Evolutionary conservation across 1,284 basidiomycete genomes (phyloP), one percentile per base, ranked within the genome.

Genomic region (Microbotryomycetes sp.): DNA sequence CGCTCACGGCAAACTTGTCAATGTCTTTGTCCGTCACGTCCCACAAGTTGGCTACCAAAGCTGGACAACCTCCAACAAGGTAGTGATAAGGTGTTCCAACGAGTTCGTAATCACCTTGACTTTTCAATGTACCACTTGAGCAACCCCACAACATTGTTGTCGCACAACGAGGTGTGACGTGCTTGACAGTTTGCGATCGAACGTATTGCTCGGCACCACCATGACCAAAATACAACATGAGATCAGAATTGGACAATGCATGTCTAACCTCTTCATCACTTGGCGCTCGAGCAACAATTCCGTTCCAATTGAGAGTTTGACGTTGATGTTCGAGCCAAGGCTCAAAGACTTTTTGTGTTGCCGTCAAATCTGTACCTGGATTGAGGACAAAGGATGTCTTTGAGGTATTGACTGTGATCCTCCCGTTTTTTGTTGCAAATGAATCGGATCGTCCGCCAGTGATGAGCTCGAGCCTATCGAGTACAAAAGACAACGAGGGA

Each of bases 101-200:
- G 16, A 88, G 82, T 72, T 98, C 94, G 71, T 92, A 92, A 63
- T 94, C 90, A 14, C 94, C 94, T 82, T 92, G 89, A 58, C 93
- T 88, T 58, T 83, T 82, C 64, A 99, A 77, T 3, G 83, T 78
- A 19, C 93, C 96, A 0, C 92, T 96, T 0, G 94, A 98, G 79
- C 94, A 99, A 0, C 96, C 94, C 94, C 93, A 99, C 7, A 99
- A 83, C 92, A 99, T 96, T 0, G 90, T 87, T 12, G 87, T 87
- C 1, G 94, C 92, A 74, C 94, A 98, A 22, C 81, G 81, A 9
- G 9, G 36, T 3, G 82, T 81, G 25, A 98, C 80, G 65, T 87
- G 82, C 22, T 89, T 82, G 58, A 97, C 83, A 70, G 88, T 88
- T 73, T 88, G 86, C 1, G 89, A 88, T 4, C 89, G 86, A 14